A percentile compares a stretch with the other conserved stretches of the same genome.
Conservation (phyloP, 176 grass and related monocot species). For the Carex kokanica region DNA sequence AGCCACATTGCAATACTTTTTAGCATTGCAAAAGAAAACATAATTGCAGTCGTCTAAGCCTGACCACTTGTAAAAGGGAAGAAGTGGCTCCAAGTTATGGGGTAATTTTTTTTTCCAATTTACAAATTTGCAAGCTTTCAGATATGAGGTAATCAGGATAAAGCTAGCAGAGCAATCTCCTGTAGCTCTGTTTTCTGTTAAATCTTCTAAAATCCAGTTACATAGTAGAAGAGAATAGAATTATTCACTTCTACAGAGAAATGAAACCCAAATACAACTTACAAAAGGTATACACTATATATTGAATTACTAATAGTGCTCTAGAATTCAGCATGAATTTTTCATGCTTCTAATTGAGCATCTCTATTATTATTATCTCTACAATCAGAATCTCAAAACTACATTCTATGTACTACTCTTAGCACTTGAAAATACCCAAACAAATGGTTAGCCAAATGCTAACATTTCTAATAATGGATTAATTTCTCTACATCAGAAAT, state of each 20-base stretch:
- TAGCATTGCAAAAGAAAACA: neutral
- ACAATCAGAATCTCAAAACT: constrained; percentile 28
- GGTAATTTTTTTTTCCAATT: neutral
- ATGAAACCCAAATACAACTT: neutral
- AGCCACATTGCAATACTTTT: neutral
- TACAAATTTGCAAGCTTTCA: constrained; percentile 14
- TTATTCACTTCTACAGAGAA: neutral
- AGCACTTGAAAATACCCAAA: constrained; percentile 12
- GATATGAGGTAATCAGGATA: neutral
- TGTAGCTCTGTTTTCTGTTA: neutral
- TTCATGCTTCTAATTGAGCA: constrained; percentile 5
- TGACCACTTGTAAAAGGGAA: neutral
- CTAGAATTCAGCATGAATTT: constrained; percentile 26
- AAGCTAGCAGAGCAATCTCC: neutral
- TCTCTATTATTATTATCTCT: constrained; percentile 31
- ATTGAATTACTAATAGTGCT: constrained; percentile 5
- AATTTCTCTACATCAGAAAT: constrained; percentile 19
- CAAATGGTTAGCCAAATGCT: constrained; percentile 21
- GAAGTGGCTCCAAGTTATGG: neutral
- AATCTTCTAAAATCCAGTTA: neutral
- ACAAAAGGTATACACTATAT: constrained; percentile 22
- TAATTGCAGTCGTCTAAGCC: neutral
- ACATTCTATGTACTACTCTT: constrained; percentile 16
- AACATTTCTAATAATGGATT: constrained; percentile 13
- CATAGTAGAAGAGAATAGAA: neutral